A percentile compares a stretch with the other conserved stretches of the same genome.
Evolutionary conservation across 352 stramenopile genomes (phyloP).

Genomic region (Pythium brachiatum): DNA sequence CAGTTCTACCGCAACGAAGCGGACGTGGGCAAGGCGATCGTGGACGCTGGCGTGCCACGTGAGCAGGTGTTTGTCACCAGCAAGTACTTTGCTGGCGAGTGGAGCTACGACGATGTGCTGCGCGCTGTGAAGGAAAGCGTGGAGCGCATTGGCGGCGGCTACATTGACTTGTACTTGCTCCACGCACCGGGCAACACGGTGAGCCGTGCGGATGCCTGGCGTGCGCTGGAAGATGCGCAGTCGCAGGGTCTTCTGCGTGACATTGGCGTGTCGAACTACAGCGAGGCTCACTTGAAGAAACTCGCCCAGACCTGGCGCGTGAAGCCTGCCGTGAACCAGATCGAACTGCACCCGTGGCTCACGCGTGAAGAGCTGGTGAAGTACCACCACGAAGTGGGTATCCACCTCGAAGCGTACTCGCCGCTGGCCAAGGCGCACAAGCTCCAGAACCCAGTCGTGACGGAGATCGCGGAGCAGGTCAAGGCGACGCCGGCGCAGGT

Average conservation of each 20-base stretch:
- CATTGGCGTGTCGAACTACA: slow-evolving; percentile 90
- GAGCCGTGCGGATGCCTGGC: slow-evolving; percentile 43
- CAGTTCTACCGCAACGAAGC: slow-evolving; percentile 88
- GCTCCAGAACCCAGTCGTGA: slow-evolving; percentile 26
- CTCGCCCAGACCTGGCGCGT: slow-evolving; percentile 49
- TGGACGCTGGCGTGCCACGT: slow-evolving; percentile 62
- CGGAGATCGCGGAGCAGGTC: slow-evolving; percentile 20
- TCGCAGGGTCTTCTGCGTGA: slow-evolving; percentile 55
- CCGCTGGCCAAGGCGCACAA: slow-evolving; percentile 37
- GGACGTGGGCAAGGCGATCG: slow-evolving; percentile 69
- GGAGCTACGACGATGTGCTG: slow-evolving; percentile 66
- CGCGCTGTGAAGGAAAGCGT: slow-evolving; percentile 44
- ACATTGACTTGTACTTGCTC: slow-evolving; percentile 80
- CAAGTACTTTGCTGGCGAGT: slow-evolving; percentile 60
- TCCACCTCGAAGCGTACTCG: slow-evolving; percentile 59
- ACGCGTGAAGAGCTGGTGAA: slow-evolving; percentile 51
- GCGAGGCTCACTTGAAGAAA: slow-evolving; percentile 73
- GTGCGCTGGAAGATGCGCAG: slow-evolving; percentile 44
- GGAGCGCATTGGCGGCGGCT: slow-evolving; percentile 56
- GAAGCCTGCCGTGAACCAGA: slow-evolving; percentile 79
- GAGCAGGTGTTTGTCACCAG: slow-evolving; percentile 81
- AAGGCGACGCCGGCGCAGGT: slow-evolving; percentile 32
- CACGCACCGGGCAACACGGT: slow-evolving; percentile 51
- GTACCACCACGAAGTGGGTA: slow-evolving; percentile 50
- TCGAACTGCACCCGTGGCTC: slow-evolving; percentile 77